Evolutionary conservation across 306 rosid species (phyloP), one percentile per base, ranked within the genome.

Genomic region (Gleditsia sinensis): DNA sequence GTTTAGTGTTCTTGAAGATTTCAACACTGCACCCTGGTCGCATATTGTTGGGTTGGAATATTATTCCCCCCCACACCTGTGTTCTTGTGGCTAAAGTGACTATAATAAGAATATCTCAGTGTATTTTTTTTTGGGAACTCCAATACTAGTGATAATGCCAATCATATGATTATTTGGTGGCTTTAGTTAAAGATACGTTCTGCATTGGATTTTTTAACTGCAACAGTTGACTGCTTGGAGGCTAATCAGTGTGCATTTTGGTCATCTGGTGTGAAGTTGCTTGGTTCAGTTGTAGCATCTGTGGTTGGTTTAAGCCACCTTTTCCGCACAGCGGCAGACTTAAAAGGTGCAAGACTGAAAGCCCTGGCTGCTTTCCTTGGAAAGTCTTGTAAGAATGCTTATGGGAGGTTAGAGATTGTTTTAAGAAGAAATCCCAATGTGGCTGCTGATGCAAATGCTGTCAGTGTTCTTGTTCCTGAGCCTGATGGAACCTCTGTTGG

Each of bases 261-360:
- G 17, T 80, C 71, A 46, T 79, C 27, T 65, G 79, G 76, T 82
- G 46, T 34, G 53, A 80, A 82, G 77, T 77, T 82, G 72, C 88
- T 87, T 59, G 90, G 94, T 72, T 85, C 89, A 74, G 88, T 87
- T 87, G 85, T 74, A 67, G 79, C 92, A 74, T 85, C 90, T 67
- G 97, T 85, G 78, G 94, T 91, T 56, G 97, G 97, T 81, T 68
- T 91, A 66, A 88, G 97, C 85, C 81, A 91, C 69, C 85, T 88
- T 81, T 91, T 88, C 67, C 85, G 64, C 72, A 54, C 75, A 46
- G 89, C 74, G 40, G 80, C 75, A 67, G 96, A 91, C 80, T 80
- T 92, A 75, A 87, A 82, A 24, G 82, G 88, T 69, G 81, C 71
- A 72, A 86, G 76, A 60, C 80, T 91, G 67, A 88, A 82, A 79